A percentile compares a stretch with the other conserved stretches of the same genome.
Conservation (phyloP, 2,329 filamentous ascomycete genomes). For the Phoma sp. region DNA sequence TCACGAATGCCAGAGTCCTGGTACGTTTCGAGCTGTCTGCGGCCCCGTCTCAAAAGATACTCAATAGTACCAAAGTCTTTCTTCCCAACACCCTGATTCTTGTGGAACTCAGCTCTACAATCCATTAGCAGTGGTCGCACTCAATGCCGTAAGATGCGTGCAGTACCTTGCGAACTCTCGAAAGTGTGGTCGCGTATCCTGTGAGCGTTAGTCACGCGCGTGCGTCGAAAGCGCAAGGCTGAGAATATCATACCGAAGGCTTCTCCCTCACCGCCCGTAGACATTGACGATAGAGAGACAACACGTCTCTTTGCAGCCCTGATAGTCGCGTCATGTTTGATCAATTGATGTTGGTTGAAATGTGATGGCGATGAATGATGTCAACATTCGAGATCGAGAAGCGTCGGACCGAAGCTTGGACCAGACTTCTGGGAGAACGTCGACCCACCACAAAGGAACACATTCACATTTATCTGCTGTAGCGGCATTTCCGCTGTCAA, state of each 20-base stretch:
- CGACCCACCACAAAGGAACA: no score
- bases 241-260: slow-evolving; percentile 64
- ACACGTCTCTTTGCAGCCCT: slow-evolving; percentile 87
- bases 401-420: slow-evolving; percentile 6
- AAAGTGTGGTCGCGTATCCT: slow-evolving; percentile 68
- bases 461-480: no score
- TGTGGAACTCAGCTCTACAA: slow-evolving; percentile 75
- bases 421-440: neutral
- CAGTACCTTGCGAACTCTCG: slow-evolving; percentile 66
- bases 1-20: slow-evolving; percentile 81
- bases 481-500: neutral
- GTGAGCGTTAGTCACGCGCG: slow-evolving; percentile 16
- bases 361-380: slow-evolving; percentile 3
- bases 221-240: neutral
- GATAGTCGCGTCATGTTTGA: slow-evolving; percentile 64
- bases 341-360: neutral
- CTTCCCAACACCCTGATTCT: slow-evolving; percentile 72
- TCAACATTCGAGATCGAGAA: slow-evolving; percentile 11
- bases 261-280: slow-evolving; percentile 83
- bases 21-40: slow-evolving; percentile 81
- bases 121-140: neutral
- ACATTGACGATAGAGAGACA: slow-evolving; percentile 85
- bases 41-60: slow-evolving; percentile 81
- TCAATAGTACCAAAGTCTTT: slow-evolving; percentile 88
- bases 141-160: neutral